Evolutionary conservation across 2,329 filamentous ascomycete species (phyloP).

Genomic region (Tolypocladium pustulatum): DNA sequence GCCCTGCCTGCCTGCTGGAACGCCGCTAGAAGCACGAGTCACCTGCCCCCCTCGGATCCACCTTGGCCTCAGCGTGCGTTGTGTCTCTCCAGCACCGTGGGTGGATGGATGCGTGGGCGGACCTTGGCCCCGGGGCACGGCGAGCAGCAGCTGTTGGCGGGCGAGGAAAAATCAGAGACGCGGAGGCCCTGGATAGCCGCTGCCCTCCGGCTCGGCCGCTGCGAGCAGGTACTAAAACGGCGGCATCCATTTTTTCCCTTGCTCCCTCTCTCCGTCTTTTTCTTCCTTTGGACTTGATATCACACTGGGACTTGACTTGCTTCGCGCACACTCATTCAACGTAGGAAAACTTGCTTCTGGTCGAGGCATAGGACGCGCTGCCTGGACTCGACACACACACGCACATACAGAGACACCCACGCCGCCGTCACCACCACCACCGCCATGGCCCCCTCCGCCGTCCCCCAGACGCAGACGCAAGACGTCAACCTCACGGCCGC

Average conservation of each 20-base stretch:
- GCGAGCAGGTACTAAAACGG: not conserved
- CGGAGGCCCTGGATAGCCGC: not conserved
- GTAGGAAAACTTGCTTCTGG: not conserved
- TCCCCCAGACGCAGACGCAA: constrained; percentile 26
- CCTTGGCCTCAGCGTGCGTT: not conserved
- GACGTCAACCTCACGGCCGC: constrained; percentile 41
- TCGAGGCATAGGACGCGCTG: not conserved
- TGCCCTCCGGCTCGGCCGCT: not conserved
- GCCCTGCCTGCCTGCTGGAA: not conserved
- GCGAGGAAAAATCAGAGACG: not conserved
- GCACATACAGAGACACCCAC: too few species aligned
- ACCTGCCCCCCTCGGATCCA: not conserved
- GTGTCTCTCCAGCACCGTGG: not conserved
- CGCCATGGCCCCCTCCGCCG: constrained; percentile 38
- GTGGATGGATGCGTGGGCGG: too few species aligned
- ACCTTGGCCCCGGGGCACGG: too few species aligned
- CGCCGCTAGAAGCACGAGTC: not conserved
- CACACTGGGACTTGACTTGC: not conserved
- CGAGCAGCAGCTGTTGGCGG: too few species aligned
- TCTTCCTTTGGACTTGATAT: not conserved
- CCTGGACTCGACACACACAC: not conserved
- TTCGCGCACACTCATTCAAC: not conserved
- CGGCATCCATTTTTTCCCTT: not conserved
- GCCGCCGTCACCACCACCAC: not conserved
- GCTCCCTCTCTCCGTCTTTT: too few species aligned